Evolutionary conservation across 306 rosid species (phyloP).

Genomic region (Ammopiptanthus mongolicus): DNA sequence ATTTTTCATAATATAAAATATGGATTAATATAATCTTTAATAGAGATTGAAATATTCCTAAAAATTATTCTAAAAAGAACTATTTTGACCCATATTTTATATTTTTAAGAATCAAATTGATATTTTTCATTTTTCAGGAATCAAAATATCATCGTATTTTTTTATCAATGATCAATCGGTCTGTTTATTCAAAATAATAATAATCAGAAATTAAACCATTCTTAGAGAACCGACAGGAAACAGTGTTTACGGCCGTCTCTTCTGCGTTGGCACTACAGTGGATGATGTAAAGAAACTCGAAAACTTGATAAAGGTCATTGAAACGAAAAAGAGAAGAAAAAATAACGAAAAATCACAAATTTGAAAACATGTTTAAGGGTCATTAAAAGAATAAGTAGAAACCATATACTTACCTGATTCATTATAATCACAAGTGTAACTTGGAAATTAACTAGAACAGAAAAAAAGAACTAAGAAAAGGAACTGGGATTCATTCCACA

Average conservation of each 20-base stretch:
- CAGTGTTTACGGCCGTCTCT: neutral
- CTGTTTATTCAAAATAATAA: too few relatives aligned
- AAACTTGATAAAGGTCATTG: neutral
- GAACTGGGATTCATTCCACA: neutral
- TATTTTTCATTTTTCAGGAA: too few relatives aligned
- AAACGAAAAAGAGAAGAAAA: neutral
- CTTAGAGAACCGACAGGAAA: neutral
- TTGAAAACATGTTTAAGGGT: neutral
- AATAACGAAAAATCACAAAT: neutral
- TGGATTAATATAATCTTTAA: too few relatives aligned
- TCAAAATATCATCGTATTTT: too few relatives aligned
- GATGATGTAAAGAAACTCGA: neutral
- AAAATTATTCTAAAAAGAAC: too few relatives aligned
- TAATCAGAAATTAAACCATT: neutral
- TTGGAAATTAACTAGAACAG: neutral
- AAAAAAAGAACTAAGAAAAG: neutral
- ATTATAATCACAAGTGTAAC: neutral
- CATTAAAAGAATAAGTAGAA: neutral
- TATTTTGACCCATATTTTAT: too few relatives aligned
- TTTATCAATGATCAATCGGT: too few relatives aligned
- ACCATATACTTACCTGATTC: neutral
- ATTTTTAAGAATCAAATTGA: too few relatives aligned
- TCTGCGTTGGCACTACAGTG: neutral
- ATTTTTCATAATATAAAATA: too few relatives aligned
- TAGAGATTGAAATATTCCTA: too few relatives aligned